Conservation (phyloP, 192 early-diverging fungal species). For the Powellomyces hirtus region DNA sequence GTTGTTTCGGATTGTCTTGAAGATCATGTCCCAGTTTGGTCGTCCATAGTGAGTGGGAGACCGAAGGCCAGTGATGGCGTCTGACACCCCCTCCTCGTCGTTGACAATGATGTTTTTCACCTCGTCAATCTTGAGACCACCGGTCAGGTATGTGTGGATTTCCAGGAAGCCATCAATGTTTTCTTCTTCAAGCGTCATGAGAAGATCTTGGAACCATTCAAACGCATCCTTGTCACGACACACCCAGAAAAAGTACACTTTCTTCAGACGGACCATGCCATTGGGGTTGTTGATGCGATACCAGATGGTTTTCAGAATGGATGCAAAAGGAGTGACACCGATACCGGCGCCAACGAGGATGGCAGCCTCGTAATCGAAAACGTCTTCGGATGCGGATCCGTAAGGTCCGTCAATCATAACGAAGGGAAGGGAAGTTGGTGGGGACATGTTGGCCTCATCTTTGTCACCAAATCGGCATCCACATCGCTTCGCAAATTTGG, state of each 20-base stretch:
- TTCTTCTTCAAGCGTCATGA: constrained; percentile 78
- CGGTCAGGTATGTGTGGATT: constrained; percentile 78
- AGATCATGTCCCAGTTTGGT: constrained; percentile 75
- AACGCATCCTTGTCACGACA: constrained; percentile 80
- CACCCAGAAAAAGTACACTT: constrained; percentile 87
- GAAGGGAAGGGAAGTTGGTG: constrained; percentile 59
- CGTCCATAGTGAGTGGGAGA: constrained; percentile 77
- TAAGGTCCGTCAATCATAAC: constrained; percentile 78
- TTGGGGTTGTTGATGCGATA: constrained; percentile 60
- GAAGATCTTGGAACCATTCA: constrained; percentile 86
- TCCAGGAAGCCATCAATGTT: constrained; percentile 71
- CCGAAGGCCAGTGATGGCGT: constrained; percentile 73
- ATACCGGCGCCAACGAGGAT: constrained; percentile 81
- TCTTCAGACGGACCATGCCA: constrained; percentile 57
- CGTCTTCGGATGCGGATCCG: constrained; percentile 77
- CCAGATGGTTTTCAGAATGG: constrained; percentile 79
- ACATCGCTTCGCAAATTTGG: constrained; percentile 62
- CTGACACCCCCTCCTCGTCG: constrained; percentile 56
- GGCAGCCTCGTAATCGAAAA: constrained; percentile 75
- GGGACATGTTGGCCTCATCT: constrained; percentile 33
- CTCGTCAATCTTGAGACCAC: constrained; percentile 62
- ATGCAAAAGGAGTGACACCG: constrained; percentile 82
- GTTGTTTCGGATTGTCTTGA: constrained; percentile 56
- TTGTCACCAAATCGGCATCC: constrained; percentile 63
- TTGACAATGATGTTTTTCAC: constrained; percentile 66